phyloP scores from a whole-genome alignment of 805 yeast species.

The Blastobotrys chiropterorum region DNA sequence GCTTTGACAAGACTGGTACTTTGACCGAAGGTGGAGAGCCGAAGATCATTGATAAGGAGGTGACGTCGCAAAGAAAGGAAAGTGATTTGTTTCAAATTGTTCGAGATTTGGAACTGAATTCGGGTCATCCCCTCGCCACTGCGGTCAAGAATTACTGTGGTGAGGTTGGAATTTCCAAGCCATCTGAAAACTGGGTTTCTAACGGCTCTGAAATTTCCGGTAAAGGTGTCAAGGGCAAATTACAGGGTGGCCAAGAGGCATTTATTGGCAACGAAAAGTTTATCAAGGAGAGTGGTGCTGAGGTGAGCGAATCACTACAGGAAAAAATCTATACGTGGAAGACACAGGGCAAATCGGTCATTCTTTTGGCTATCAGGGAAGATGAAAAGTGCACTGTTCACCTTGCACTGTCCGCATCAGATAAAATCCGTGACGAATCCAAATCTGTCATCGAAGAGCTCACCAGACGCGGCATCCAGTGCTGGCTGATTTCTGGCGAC shows the following conservation, averaged over 20 bases:
- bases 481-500: conserved; percentile 79
- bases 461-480: conserved; percentile 39
- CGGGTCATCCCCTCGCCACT: conserved; percentile 63
- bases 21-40: conserved; percentile 59
- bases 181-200: conserved; percentile 27
- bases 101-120: conserved; percentile 53
- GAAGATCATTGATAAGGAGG: conserved; percentile 42
- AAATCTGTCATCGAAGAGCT: conserved; percentile 42
- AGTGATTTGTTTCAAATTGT: conserved; percentile 40
- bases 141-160: conserved; percentile 42
- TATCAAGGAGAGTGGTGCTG: conserved; percentile 42
- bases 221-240: conserved; percentile 47
- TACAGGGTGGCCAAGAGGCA: conserved; percentile 25
- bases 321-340: conserved; percentile 49
- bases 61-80: conserved; percentile 1
- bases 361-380: conserved; percentile 42
- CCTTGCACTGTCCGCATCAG: conserved; percentile 54
- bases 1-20: conserved; percentile 79
- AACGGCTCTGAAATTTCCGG: conserved; percentile 52
- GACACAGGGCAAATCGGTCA: conserved; percentile 54
- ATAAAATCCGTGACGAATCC: conserved; percentile 48
- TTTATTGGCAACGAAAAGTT: conserved; percentile 55
- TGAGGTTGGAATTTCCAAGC: conserved; percentile 1
- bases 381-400: conserved; percentile 31
- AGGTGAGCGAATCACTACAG: conserved; percentile 32